Base-by-base conservation (phyloP, 176 grass and related monocot species). In the Rhipidocladum racemiflorum region DNA sequence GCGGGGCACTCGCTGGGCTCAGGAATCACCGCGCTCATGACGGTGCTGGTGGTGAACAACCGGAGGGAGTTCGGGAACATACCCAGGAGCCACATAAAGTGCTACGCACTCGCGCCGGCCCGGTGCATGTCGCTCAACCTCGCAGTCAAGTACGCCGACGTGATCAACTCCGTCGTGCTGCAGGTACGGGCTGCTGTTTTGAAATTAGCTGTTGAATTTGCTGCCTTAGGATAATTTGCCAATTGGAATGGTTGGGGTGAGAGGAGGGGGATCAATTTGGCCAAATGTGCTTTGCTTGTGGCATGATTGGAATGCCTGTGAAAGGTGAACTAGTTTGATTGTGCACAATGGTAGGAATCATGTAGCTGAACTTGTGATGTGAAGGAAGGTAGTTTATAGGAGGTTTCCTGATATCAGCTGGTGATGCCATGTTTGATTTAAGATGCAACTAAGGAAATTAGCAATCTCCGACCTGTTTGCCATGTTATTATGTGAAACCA, bases 51-150 rank as follows among this genome's bases (percentile, higher is more conserved):
- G 0, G 97, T 96, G 25, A 95, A 95, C 74, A 92, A 99, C 68
- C 90, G 79, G 6, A 72, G 77, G 53, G 59, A 85, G 82, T 89
- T 99, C 56, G 91, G 81, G 61, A 76, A 77, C 68, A 93, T 93
- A 18, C 87, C 84, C 36, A 86, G 93, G 83, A 90, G 68, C 82
- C 84, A 85, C 17, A 28, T 99, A 8, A 82, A 74, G 29, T 96
- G 93, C 79, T 99, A 99, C 68, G 89, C 89, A 16, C 18, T 99
- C 21, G 97, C 97, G 30, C 97, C 97, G 0, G 92, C 97, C 7
- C 72, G 97, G 7, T 99, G 96, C 64, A 91, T 99, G 96, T 99
- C 96, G 18, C 93, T 99, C 73, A 99, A 99, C 72, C 96, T 99
- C 72, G 91, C 96, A 40, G 96, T 99, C 79, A 99, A 95, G 89